Base-by-base conservation (phyloP, 1,284 basidiomycete species). In the Moesziomyces sp. region DNA sequence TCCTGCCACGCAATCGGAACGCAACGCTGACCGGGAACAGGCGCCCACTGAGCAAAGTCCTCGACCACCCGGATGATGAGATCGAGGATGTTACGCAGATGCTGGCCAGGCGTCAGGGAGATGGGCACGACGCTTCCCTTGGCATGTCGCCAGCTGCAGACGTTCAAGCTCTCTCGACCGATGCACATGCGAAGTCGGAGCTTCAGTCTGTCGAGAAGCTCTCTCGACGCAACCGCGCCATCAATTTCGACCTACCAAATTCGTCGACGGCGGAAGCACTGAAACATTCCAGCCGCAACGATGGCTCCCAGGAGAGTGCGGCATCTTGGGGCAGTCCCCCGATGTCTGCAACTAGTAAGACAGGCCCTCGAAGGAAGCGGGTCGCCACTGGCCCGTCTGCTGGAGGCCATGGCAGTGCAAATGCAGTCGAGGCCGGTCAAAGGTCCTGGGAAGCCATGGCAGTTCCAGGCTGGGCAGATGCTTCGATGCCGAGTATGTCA, bases 41-140 rank as follows among this genome's bases (percentile, higher is more conserved):
- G 7, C 53, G 62, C 19, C 68, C 68, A 35, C 62, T 73, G 13
- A 73, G 65, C 58, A 60, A 59, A n/a, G 58, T 67, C 8, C 16
- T 57, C 9, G 70, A 68, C 49, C 52, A 50, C 26, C 70, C 65
- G 11, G 70, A 71, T 4, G 55, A 56, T n/a, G 68, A 65, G 45
- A 21, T 54, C 21, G 46, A n/a, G 1, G 68, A 59, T 8, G 14
- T 14, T 2, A 21, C 5, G 26, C 42, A n/a, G 6, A 5, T 21
- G 13, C 23, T 11, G 6, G 16, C 19, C 33, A 38, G 14, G 21
- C 26, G 23, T 24, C 24, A 16, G n/a, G 7, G 40, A 2, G 23
- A 23, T 13, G 49, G 11, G 13, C 49, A 51, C 7, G 9, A 18
- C 18, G 16, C 38, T 8, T n/a, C 18, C 16, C 16, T 18, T 18